Evolutionary conservation across 352 stramenopile genomes (phyloP).

Genomic region (Phytophthora parvispora): DNA sequence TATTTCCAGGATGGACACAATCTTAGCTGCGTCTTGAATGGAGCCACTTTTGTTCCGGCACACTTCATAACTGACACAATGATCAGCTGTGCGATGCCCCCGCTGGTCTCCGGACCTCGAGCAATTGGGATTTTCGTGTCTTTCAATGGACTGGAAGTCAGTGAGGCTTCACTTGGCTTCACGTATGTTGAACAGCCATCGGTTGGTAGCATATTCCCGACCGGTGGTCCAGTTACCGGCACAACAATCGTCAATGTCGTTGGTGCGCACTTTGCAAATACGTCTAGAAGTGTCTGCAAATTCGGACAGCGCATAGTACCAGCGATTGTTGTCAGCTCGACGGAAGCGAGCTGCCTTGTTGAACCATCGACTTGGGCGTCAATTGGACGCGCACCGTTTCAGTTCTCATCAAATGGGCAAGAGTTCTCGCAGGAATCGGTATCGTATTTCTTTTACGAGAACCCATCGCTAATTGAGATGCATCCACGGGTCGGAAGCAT

Average conservation of each 20-base stretch:
- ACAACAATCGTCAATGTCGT: slow-evolving; percentile 39
- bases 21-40: slow-evolving; percentile 47
- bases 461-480: slow-evolving; percentile 20
- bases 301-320: slow-evolving; percentile 36
- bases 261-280: slow-evolving; percentile 40
- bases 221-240: slow-evolving; percentile 26
- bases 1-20: slow-evolving; percentile 42
- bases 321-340: slow-evolving; percentile 41
- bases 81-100: slow-evolving; percentile 37
- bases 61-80: slow-evolving; percentile 40
- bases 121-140: slow-evolving; percentile 37
- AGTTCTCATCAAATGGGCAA: slow-evolving; percentile 52
- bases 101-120: slow-evolving; percentile 11
- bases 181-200: slow-evolving; percentile 42
- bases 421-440: slow-evolving; percentile 33
- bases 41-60: slow-evolving; percentile 20
- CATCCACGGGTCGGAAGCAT: slow-evolving; percentile 21
- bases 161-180: slow-evolving; percentile 26
- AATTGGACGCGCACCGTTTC: slow-evolving; percentile 12
- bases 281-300: slow-evolving; percentile 31
- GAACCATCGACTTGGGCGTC: slow-evolving; percentile 26
- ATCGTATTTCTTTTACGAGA: slow-evolving; percentile 44
- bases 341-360: slow-evolving; percentile 42
- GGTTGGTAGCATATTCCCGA: slow-evolving; percentile 39
- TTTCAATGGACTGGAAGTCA: slow-evolving; percentile 48